Evolutionary conservation across 768 basidiomycete species (phyloP).

Genomic region (Imleria badia): DNA sequence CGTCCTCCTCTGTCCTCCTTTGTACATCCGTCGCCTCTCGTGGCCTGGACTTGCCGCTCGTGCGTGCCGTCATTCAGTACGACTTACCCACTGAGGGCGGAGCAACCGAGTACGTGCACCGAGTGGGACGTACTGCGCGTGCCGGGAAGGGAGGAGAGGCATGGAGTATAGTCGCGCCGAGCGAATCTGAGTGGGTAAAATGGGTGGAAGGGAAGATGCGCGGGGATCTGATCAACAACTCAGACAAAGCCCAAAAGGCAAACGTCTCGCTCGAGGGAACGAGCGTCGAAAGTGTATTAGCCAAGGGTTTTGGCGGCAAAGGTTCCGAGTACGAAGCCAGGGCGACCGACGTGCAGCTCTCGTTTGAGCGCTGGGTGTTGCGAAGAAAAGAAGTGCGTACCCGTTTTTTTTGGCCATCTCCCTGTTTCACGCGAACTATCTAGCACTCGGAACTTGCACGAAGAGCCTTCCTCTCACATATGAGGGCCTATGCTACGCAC

Average conservation of each 20-base stretch:
- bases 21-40: constrained; percentile 99
- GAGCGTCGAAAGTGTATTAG: constrained; percentile 68
- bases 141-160: constrained; percentile 95
- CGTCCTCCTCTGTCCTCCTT: constrained; percentile 70
- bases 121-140: constrained; percentile 95
- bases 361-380: constrained; percentile 94
- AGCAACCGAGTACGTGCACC: constrained; percentile 93
- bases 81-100: constrained; percentile 98
- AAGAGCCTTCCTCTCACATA: constrained; percentile 86
- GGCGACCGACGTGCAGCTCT: constrained; percentile 93
- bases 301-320: constrained; percentile 83
- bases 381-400: constrained; percentile 61
- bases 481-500: constrained; percentile 97
- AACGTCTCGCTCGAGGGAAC: constrained; percentile 57
- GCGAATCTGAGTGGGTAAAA: constrained; percentile 84
- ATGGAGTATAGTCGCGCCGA: constrained; percentile 88
- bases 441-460: constrained; percentile 80
- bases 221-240: constrained; percentile 38
- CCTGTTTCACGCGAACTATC: neutral
- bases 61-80: constrained; percentile 92
- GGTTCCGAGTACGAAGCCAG: constrained; percentile 79
- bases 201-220: constrained; percentile 89
- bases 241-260: constrained; percentile 31
- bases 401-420: neutral
- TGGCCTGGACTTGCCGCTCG: constrained; percentile 93